Conservation (phyloP, 129 eudicot genomes). For the Sambucus nigra region DNA sequence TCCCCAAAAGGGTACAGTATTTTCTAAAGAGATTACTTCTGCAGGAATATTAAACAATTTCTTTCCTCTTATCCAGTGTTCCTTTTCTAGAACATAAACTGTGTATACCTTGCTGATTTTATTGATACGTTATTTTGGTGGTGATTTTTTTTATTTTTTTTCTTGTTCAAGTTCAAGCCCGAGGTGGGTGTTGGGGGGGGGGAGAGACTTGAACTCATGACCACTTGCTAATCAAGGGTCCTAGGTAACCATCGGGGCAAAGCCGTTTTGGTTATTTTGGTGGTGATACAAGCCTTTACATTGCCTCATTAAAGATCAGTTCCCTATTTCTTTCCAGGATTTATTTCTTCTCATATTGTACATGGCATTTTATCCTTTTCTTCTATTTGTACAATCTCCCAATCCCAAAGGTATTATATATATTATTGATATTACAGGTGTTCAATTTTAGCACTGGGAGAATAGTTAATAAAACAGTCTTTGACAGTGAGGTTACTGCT, state of each 20-base stretch:
- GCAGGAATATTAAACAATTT: too few species aligned
- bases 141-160: too few species aligned
- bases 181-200: too few species aligned
- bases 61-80: background rate
- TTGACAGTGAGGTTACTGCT: slow-evolving; percentile 79
- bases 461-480: slow-evolving; percentile 41
- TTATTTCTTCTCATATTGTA: background rate
- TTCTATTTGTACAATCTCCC: background rate
- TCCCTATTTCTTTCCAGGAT: background rate
- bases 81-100: background rate
- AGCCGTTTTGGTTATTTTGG: background rate
- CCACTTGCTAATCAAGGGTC: too few species aligned
- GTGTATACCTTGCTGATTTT: background rate
- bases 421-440: slow-evolving; percentile 50
- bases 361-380: background rate
- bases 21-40: too few species aligned
- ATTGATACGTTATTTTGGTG: background rate
- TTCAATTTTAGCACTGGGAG: slow-evolving; percentile 97
- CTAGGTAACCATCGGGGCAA: too few species aligned
- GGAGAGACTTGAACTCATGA: too few species aligned
- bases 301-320: background rate
- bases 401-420: slow-evolving; percentile 1
- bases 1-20: too few species aligned
- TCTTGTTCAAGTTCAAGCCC: too few species aligned
- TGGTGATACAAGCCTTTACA: background rate